Conservation (phyloP, 495 filamentous ascomycete genomes). For the Talaromyces stipitatus region DNA sequence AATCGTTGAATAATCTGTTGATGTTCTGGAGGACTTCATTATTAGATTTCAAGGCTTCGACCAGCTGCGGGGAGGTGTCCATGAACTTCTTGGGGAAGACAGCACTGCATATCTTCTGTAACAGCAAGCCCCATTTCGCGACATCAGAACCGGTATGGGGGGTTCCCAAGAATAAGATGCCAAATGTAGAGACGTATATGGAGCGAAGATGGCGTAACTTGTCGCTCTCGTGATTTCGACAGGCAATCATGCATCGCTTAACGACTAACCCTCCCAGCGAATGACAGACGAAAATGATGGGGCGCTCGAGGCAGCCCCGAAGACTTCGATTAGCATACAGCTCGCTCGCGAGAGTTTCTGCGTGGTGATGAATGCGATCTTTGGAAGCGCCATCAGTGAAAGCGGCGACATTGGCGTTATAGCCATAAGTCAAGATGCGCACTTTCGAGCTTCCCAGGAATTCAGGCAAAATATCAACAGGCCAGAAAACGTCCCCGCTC, state of each 20-base stretch:
- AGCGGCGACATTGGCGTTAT: constrained; percentile 69
- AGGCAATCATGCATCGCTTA: constrained; percentile 63
- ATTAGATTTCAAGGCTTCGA: constrained; percentile 66
- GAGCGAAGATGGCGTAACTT: constrained; percentile 68
- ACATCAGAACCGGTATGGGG: constrained; percentile 73
- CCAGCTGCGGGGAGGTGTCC: constrained; percentile 60
- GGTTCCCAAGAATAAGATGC: constrained; percentile 81
- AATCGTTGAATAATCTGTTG: constrained; percentile 66
- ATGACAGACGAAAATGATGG: constrained; percentile 82
- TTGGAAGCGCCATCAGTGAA: constrained; percentile 55
- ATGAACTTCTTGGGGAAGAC: constrained; percentile 64
- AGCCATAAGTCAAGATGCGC: constrained; percentile 75
- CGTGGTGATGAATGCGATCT: constrained; percentile 77
- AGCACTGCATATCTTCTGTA: constrained; percentile 65
- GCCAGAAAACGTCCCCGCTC: constrained; percentile 64
- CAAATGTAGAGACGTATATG: constrained; percentile 76
- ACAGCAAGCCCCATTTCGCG: constrained; percentile 66
- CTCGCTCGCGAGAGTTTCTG: constrained; percentile 64
- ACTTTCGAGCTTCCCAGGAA: constrained; percentile 54
- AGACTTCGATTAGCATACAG: constrained; percentile 52
- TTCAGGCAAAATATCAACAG: constrained; percentile 61
- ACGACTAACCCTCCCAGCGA: constrained; percentile 76
- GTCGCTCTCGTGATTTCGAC: constrained; percentile 53
- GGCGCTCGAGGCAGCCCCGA: constrained; percentile 47
- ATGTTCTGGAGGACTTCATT: constrained; percentile 78